Evolutionary conservation across 208 protist genomes (phyloP), one percentile per base, ranked within the genome.

Genomic region (Trypanosoma caninum): DNA sequence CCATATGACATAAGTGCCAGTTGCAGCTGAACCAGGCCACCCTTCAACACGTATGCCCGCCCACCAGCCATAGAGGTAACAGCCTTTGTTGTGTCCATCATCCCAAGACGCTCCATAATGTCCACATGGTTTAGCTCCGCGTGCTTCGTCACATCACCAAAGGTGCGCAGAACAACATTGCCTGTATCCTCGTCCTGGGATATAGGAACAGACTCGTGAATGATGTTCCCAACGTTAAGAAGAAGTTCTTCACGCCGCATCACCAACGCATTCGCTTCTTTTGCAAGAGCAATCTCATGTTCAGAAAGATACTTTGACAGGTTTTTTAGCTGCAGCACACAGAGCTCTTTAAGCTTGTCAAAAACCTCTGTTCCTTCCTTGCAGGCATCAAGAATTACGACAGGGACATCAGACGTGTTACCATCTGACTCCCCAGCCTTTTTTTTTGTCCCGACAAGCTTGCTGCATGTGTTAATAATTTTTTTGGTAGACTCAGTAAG

Each of bases 41-140:
- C 98, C n/a, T 86, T 98, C 11, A 99, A 76, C 76, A 98, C 99
- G 76, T 99, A 99, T 20, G 97, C 94, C 52, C 99, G 82, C 22
- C 92, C 91, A 63, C 99, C 98, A 10, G 96, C 84, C 65, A 99
- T 97, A 5, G 84, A 74, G 16, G 88, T 90, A 44, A 95, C 90
- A 25, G 68, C 37, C 68, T 83, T 84, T 6, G 74, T 64, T 41
- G 82, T 85, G 60, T 95, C 76, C 84, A 93, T 94, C 59, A 93
- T 66, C 41, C 91, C 94, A 18, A 98, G 86, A 45, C 87, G 89
- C 59, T 87, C 80, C 91, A 98, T 97, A 58, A 93, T 80, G 61
- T 97, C 89, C 18, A 97, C 88, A 75, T 98, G 97, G 52, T 95
- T 94, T 28, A 91, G 60, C 50, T 82, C 82, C 52, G 74, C 54